A percentile compares a stretch with the other conserved stretches of the same genome.
phyloP scores from a whole-genome alignment of 768 basidiomycete genomes.

The Galerina sulciceps region DNA sequence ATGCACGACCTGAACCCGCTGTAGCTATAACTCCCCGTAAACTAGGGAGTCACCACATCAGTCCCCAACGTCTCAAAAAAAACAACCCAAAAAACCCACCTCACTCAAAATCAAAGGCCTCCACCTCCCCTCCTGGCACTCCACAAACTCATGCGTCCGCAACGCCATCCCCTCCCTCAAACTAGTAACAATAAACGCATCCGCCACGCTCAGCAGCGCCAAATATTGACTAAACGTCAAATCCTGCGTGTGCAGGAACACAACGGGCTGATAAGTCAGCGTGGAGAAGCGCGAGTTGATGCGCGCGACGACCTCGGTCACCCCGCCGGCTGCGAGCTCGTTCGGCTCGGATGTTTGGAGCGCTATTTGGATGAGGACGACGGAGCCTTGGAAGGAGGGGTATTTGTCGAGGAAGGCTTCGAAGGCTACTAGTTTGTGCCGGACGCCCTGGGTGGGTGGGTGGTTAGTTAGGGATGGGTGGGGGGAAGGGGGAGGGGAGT shows the following conservation, averaged over 20 bases:
- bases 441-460: conserved; percentile 55
- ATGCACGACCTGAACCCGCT: conserved; percentile 88
- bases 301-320: conserved; percentile 75
- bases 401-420: conserved; percentile 79
- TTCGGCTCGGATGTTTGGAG: conserved; percentile 81
- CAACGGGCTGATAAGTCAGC: conserved; percentile 85
- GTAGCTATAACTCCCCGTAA: conserved; percentile 86
- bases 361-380: conserved; percentile 87
- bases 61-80: background rate
- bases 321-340: conserved; percentile 73
- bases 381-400: conserved; percentile 81
- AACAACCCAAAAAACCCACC: conserved; percentile 38
- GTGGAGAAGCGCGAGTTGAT: conserved; percentile 86
- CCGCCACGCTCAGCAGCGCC: conserved; percentile 79
- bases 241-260: conserved; percentile 85
- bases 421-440: conserved; percentile 84
- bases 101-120: conserved; percentile 82
- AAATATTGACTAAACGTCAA: conserved; percentile 87
- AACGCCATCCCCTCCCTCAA: conserved; percentile 90
- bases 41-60: conserved; percentile 42
- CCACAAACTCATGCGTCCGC: conserved; percentile 82
- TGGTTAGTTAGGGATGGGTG: background rate
- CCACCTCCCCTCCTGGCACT: conserved; percentile 75
- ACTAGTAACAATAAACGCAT: conserved; percentile 85
- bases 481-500: background rate